A percentile compares a stretch with the other conserved stretches of the same genome.
Evolutionary conservation across 768 basidiomycete genomes (phyloP).

Genomic region (Collybiopsis confluens): DNA sequence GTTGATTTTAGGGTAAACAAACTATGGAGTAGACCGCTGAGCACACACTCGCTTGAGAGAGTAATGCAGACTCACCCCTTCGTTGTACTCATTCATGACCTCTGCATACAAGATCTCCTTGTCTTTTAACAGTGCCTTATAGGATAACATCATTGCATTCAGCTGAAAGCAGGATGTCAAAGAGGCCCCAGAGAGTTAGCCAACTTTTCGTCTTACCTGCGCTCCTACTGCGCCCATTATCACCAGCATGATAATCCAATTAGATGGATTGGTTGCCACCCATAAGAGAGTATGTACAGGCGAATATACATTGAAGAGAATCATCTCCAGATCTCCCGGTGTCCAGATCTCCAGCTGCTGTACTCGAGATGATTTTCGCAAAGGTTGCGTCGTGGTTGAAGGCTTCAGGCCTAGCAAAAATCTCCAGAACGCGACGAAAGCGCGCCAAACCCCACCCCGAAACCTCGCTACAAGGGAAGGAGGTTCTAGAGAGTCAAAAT

Average conservation of each 20-base stretch:
- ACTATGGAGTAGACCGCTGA: constrained; percentile 37
- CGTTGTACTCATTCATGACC: constrained; percentile 81
- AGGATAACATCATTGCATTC: constrained; percentile 47
- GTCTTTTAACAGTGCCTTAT: constrained; percentile 68
- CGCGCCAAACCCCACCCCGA: constrained; percentile 41
- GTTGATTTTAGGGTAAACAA: constrained; percentile 78
- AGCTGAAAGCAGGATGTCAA: constrained; percentile 31
- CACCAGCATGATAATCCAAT: constrained; percentile 71
- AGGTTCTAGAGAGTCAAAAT: constrained; percentile 38
- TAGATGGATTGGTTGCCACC: constrained; percentile 64
- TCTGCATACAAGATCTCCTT: constrained; percentile 70
- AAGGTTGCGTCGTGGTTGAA: constrained; percentile 29
- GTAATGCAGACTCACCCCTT: constrained; percentile 46
- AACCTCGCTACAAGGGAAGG: constrained; percentile 45
- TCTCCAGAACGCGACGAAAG: constrained; percentile 54
- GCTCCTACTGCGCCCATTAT: constrained; percentile 64
- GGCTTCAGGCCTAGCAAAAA: constrained; percentile 64
- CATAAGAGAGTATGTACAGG: constrained; percentile 73
- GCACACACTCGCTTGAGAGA: neutral
- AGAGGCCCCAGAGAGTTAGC: neutral
- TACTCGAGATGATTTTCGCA: constrained; percentile 48
- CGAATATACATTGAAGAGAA: constrained; percentile 72
- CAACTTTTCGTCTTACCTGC: constrained; percentile 44
- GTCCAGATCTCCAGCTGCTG: constrained; percentile 79
- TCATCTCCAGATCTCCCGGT: constrained; percentile 67